These are phyloP conservation scores for Sporothrix variecibatus DNA, from an alignment of 2,329 filamentous ascomycete genomes.

Conservation along the genomic window DNA sequence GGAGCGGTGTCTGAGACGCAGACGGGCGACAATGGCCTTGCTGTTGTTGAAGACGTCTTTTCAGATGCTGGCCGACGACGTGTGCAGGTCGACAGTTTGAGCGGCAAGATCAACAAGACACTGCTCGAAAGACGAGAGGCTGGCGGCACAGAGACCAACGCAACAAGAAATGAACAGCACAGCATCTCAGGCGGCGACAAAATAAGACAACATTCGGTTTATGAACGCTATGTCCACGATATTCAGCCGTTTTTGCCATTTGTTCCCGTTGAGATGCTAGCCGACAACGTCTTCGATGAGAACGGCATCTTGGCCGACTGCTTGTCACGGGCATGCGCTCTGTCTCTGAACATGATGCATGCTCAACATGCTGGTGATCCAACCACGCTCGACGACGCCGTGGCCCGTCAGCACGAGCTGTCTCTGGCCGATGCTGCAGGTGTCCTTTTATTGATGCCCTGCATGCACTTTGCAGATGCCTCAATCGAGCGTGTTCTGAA, in stretches of 20 bases:
- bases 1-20: no score
- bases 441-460: slow-evolving; percentile 2
- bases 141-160: neutral
- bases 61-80: neutral
- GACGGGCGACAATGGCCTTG: neutral
- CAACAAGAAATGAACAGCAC: neutral
- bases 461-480: neutral
- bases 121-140: neutral
- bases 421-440: neutral
- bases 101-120: slow-evolving; percentile 21
- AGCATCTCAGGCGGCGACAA: neutral
- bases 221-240: neutral
- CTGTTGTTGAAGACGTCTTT: neutral
- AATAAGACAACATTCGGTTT: neutral
- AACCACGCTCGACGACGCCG: neutral
- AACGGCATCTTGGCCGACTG: neutral
- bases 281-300: neutral
- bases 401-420: neutral
- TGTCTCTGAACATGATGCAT: slow-evolving; percentile 1
- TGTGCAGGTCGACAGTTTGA: slow-evolving; percentile 8
- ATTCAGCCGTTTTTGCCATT: slow-evolving; percentile 18
- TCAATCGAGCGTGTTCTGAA: neutral
- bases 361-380: neutral
- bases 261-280: slow-evolving; percentile 11
- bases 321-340: neutral